Conservation (phyloP, 83 land plant species). For the Isoetes engelmannii region DNA sequence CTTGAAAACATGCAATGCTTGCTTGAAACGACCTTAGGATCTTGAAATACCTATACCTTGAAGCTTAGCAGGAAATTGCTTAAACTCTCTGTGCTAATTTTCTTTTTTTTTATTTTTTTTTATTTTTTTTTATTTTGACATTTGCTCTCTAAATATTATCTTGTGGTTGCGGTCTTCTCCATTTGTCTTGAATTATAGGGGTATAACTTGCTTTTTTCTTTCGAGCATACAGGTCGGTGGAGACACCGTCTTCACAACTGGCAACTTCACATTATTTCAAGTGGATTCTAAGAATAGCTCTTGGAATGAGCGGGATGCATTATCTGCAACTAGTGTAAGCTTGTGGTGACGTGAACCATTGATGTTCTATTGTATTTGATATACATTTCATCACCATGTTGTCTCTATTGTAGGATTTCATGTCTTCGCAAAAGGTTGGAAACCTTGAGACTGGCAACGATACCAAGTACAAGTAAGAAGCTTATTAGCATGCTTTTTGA, state of each 20-base stretch:
- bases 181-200: conserved; percentile 4
- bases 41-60: background rate
- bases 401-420: conserved; percentile 9
- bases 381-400: background rate
- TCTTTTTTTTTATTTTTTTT: background rate
- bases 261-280: conserved; percentile 62
- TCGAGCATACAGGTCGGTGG: conserved; percentile 65
- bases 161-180: background rate
- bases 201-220: background rate
- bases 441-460: background rate
- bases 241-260: conserved; percentile 60
- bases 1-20: too few species aligned
- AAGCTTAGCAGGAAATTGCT: background rate
- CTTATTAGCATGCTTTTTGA: background rate
- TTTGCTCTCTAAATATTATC: background rate
- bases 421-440: conserved; percentile 7
- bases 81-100: background rate
- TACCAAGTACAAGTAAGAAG: background rate
- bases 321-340: conserved; percentile 63
- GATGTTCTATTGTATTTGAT: background rate
- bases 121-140: background rate
- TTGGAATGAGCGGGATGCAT: conserved; percentile 73
- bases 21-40: background rate
- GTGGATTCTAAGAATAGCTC: conserved; percentile 40
- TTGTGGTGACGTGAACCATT: background rate